A percentile compares a stretch with the other conserved stretches of the same genome.
These are phyloP conservation scores for Trypanosoma melophagium DNA, from an alignment of 208 protist species.

Conservation along the genomic window DNA sequence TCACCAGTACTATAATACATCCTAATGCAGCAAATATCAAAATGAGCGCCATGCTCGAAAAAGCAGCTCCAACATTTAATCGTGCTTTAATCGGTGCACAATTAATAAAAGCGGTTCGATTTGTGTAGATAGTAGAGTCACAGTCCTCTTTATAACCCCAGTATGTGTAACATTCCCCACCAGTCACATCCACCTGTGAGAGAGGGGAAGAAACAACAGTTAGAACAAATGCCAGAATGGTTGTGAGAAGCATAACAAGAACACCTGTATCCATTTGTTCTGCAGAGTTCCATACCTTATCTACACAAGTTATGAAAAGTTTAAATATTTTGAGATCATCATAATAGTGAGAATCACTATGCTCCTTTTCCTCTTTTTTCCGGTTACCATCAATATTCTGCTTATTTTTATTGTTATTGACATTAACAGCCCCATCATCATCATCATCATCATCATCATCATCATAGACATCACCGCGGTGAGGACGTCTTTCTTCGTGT, in stretches of 20 bases:
- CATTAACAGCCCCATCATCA: too few relatives aligned
- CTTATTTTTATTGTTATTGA: too few relatives aligned
- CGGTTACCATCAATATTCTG: too few relatives aligned
- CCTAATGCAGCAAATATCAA: slow-evolving; percentile 30
- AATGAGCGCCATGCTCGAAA: slow-evolving; percentile 53
- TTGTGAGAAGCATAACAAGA: slow-evolving; percentile 31
- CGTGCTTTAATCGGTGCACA: slow-evolving; percentile 30
- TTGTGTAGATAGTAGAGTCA: slow-evolving; percentile 41
- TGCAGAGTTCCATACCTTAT: too few relatives aligned
- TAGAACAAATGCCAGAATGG: slow-evolving; percentile 41
- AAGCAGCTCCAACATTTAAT: slow-evolving; percentile 58
- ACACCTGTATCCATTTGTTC: slow-evolving; percentile 27
- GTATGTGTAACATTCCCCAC: slow-evolving; percentile 61
- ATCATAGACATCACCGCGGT: too few relatives aligned
- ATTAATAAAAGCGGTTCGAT: slow-evolving; percentile 33
- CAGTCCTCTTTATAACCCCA: slow-evolving; percentile 80
- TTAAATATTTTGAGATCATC: background rate
- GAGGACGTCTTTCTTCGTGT: too few relatives aligned
- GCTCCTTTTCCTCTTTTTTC: too few relatives aligned
- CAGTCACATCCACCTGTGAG: slow-evolving; percentile 46
- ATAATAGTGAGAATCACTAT: too few relatives aligned
- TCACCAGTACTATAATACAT: slow-evolving; percentile 30
- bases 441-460: too few relatives aligned
- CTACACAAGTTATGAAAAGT: background rate
- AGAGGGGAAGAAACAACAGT: slow-evolving; percentile 46